A percentile compares a stretch with the other conserved stretches of the same genome.
Conservation (phyloP, 352 stramenopile species). For the Pythium phragmiticola region DNA sequence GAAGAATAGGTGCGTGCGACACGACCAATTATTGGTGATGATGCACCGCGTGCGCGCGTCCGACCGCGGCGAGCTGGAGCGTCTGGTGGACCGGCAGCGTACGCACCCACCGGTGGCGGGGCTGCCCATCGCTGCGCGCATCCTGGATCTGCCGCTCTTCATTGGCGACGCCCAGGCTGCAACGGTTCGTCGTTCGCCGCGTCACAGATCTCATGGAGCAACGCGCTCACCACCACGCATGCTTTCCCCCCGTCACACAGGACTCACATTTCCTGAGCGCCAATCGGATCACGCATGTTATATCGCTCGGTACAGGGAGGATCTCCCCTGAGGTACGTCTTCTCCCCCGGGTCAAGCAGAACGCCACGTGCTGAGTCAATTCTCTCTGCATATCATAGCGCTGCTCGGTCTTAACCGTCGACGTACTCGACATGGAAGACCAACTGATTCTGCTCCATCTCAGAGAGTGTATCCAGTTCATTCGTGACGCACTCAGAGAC, state of each 20-base stretch:
- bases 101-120: conserved; percentile 48
- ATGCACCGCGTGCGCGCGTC: conserved; percentile 13
- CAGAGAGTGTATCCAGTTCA: conserved; percentile 37
- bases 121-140: conserved; percentile 40
- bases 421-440: conserved; percentile 78
- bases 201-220: not conserved
- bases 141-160: conserved; percentile 49
- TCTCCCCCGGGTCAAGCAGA: not conserved
- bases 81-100: conserved; percentile 42
- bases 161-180: conserved; percentile 56
- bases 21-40: conserved; percentile 1
- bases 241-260: conserved; percentile 13
- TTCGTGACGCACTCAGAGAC: conserved; percentile 6
- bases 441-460: conserved; percentile 68
- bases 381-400: conserved; percentile 12
- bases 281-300: conserved; percentile 44
- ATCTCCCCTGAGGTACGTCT: conserved; percentile 42
- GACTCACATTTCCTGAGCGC: conserved; percentile 40
- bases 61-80: conserved; percentile 23
- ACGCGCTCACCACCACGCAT: not conserved
- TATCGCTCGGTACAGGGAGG: conserved; percentile 62
- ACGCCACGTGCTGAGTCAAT: not conserved
- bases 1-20: not conserved
- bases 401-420: conserved; percentile 47
- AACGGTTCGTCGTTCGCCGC: conserved; percentile 24